phyloP scores from a whole-genome alignment of 768 basidiomycete genomes.

The Mycena filopes region DNA sequence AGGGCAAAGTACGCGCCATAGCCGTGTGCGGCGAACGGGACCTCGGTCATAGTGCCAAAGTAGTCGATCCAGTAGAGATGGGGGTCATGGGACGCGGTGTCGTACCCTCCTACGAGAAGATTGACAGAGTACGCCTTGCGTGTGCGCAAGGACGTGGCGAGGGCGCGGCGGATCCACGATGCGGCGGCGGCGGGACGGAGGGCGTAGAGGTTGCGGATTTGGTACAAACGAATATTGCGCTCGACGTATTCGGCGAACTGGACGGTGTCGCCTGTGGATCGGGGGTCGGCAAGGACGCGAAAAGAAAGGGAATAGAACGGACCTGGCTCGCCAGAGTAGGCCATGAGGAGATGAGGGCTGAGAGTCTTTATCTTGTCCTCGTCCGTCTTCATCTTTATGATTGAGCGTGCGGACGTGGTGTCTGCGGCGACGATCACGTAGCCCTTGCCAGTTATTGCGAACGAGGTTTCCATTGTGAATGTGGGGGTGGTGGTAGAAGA shows the following conservation, averaged over 20 bases:
- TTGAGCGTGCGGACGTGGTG: slow-evolving; percentile 87
- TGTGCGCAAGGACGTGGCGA: slow-evolving; percentile 91
- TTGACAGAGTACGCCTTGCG: slow-evolving; percentile 92
- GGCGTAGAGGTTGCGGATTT: slow-evolving; percentile 92
- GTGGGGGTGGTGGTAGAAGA: slow-evolving; percentile 10
- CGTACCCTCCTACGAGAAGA: slow-evolving; percentile 92
- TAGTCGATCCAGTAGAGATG: slow-evolving; percentile 97
- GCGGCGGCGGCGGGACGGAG: slow-evolving; percentile 93
- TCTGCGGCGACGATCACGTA: slow-evolving; percentile 95
- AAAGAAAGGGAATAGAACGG: slow-evolving; percentile 33
- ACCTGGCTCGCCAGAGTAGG: slow-evolving; percentile 95
- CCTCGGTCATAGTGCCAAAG: slow-evolving; percentile 87
- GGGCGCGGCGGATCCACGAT: slow-evolving; percentile 91
- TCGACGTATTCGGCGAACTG: slow-evolving; percentile 98
- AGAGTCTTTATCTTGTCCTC: slow-evolving; percentile 97
- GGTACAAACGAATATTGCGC: slow-evolving; percentile 94
- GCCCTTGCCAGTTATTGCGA: slow-evolving; percentile 91
- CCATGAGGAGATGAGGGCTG: slow-evolving; percentile 93
- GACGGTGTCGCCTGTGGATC: slow-evolving; percentile 83
- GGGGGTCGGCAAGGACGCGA: background rate
- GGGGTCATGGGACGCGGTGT: slow-evolving; percentile 76
- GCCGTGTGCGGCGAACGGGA: slow-evolving; percentile 95
- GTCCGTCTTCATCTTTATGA: slow-evolving; percentile 97
- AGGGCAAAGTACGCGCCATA: slow-evolving; percentile 94
- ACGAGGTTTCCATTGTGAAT: slow-evolving; percentile 84